Evolutionary conservation across 768 basidiomycete genomes (phyloP), one percentile per base, ranked within the genome.

Genomic region (Clavulina sp.): DNA sequence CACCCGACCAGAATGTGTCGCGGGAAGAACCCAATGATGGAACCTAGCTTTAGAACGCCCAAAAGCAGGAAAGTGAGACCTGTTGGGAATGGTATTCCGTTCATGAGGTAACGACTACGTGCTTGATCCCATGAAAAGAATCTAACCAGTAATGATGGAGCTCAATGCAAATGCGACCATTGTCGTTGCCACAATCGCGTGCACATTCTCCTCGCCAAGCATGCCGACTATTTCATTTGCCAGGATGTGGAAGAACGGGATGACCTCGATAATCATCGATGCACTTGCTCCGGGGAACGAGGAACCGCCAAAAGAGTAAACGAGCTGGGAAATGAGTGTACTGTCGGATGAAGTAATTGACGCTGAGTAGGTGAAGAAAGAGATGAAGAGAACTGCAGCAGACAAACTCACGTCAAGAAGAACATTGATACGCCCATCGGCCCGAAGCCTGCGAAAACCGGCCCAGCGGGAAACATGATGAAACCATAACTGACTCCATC

Each of bases 221-320:
- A 82, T 70, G 2, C 65, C 59, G 2, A 81, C 77, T 41, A 96
- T 92, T 30, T 73, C 74, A 31, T 72, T 77, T 4, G 86, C 85
- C 41, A 97, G 72, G 54, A 95, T 84, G 63, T 96, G 93, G 61
- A 92, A 95, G 66, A 99, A 96, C 1, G 93, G 92, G 57, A 96
- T 91, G 7, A 92, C 87, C 66, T 97, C 93, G 55, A 99, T 96
- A 89, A 96, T 95, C 89, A 92, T 89, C 56, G 84, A 88, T 4
- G 85, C 87, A 65, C 88, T 91, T 1, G 82, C 88, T 48, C 85
- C 86, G 5, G 78, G 78, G 63, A 99, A 95, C 23, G 79, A 80
- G 57, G 84, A 89, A 3, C 85, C 93, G 3, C 89, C 92, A 5
- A 80, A 64, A 1, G 84, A 81, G 64, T 87, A 96, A 0, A 82